Evolutionary conservation across 352 stramenopile species (phyloP), one percentile per base, ranked within the genome.

Genomic region (Globisporangium barbulae): DNA sequence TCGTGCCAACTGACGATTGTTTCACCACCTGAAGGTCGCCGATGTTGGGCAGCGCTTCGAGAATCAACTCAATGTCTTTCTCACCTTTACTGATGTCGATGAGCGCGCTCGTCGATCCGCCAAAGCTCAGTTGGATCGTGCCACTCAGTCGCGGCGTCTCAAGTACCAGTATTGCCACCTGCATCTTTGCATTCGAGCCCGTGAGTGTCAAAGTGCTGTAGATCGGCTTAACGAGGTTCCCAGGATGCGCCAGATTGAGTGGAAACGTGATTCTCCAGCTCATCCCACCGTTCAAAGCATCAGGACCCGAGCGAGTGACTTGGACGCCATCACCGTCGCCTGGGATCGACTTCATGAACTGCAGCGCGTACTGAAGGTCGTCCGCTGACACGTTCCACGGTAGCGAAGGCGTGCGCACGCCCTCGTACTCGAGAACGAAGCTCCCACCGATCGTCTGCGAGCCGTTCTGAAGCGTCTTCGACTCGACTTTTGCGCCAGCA

Each of bases 311-410:
- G 21, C 76, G 72, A 6, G 75, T 73, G 19, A 95, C 84, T 4
- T 67, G 62, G 0, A 94, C 70, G 6, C 78, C 76, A 8, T 83
- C 79, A n/a, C 78, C 76, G 9, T 83, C 79, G n/a, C 64, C 64
- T 28, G 79, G 79, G 67, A 97, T 78, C 12, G 72, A 76, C 47
- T 78, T 69, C 7, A 96, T 75, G 37, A 86, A 79, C 63, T 89
- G 74, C 5, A 97, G 69, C 10, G 87, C 79, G 21, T 60, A 67
- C 37, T 86, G 78, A 42, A 97, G 73, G n/a, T 96, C 87, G 52
- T 91, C 80, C 15, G 85, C 82, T 4, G 89, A 89, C n/a, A 90
- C 73, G 64, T 97, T 91, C 73, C 84, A 84, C 8, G 75, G 50
- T 30, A 98, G 72, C 22, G 64, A 65, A 2, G 75, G 76, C 1